Evolutionary conservation across 2,329 filamentous ascomycete species (phyloP), one percentile per base, ranked within the genome.

Genomic region (Penicillium sclerotiorum): DNA sequence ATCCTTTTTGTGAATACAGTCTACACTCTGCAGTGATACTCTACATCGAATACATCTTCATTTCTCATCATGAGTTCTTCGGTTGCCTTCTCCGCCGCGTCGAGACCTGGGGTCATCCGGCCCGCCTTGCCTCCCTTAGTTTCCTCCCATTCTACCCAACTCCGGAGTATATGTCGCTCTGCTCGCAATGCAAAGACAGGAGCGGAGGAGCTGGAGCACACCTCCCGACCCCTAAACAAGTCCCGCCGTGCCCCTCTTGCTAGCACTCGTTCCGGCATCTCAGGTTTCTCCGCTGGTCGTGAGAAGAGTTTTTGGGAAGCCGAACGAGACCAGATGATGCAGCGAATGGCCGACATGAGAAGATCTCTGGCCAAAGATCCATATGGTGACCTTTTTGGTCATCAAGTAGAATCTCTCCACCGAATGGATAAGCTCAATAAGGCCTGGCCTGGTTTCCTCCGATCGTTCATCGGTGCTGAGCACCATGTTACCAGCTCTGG

Each of bases 321-420:
- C 4, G 58, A 65, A 32, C 52, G 47, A 21, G 45, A 53, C 12
- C 62, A 56, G 11, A 52, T 61, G 20, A 56, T 64, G 9, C 49
- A 56, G 11, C 63, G 72, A 61, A 71, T 74, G 53, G 62, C 70
- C 13, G 57, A 66, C 38, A 59, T 75, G 38, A 67, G 65, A 56
- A 68, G 59, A 32, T 57, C 59, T 13, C 60, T 75, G 17, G 65
- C 72, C 30, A 56, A 53, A 13, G 71, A 76, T 57, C 72, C 74
- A 5, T 73, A 71, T 50, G 57, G 56, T n/a, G 67, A 67, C 23
- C 37, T 76, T 3, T 76, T 76, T 55, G 73, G 73, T 12, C 66
- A 62, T 40, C 62, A 66, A 30, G 53, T 68, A 39, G 53, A 63
- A 9, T 62, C 61, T 5, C 57, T 66, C 15, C 49, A 44, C 9